These are phyloP conservation scores for Solanum aculeatissimum DNA, from an alignment of 305 asterid genomes.

Conservation along the genomic window DNA sequence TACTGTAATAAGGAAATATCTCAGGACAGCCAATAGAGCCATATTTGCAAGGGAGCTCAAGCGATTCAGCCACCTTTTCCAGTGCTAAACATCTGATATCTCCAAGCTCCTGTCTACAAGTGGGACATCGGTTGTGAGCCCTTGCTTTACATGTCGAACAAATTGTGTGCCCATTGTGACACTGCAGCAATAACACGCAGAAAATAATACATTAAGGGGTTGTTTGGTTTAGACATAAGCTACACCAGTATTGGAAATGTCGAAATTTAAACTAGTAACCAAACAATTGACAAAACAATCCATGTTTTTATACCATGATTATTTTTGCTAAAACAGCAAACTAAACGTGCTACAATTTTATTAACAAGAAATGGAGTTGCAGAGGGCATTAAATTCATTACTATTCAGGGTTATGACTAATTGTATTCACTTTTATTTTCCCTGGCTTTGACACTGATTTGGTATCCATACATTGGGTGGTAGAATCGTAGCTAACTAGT, in stretches of 20 bases:
- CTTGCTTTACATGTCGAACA: conserved; percentile 49
- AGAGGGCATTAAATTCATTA: background rate
- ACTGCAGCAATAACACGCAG: conserved; percentile 18
- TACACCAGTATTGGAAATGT: background rate
- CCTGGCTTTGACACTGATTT: background rate
- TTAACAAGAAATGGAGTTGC: background rate
- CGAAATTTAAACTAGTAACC: background rate
- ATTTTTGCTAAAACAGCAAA: background rate
- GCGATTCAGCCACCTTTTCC: conserved; percentile 58
- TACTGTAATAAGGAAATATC: conserved; percentile 46
- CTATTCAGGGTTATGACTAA: background rate
- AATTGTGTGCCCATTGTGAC: conserved; percentile 57
- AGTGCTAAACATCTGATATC: conserved; percentile 53
- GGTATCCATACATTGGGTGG: background rate
- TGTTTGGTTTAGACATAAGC: background rate
- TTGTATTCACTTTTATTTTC: background rate
- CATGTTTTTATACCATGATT: background rate
- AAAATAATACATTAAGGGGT: background rate
- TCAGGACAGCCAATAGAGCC: conserved; percentile 41
- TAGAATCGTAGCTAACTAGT: background rate
- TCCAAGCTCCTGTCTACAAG: conserved; percentile 60
- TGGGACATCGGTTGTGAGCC: conserved; percentile 57
- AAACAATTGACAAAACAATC: background rate
- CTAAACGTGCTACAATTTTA: background rate
- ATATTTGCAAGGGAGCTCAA: conserved; percentile 57